Conservation (phyloP, 1,139 yeast species). For the Scheffersomyces segobiensis region DNA sequence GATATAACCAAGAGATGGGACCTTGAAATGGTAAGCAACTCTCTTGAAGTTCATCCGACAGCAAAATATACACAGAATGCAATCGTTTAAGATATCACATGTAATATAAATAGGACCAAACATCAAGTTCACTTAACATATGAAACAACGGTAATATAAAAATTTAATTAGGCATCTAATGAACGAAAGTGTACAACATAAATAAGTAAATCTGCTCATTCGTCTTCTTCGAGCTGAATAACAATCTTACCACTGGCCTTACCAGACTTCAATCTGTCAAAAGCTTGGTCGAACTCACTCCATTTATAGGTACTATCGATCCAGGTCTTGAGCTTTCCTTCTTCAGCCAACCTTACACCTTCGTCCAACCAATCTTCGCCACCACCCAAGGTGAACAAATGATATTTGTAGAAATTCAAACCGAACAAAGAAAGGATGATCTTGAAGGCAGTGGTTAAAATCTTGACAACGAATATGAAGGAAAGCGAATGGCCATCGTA, state of each 20-base stretch:
- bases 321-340: constrained; percentile 41
- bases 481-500: constrained; percentile 28
- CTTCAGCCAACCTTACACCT: constrained; percentile 40
- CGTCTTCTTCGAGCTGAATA: constrained; percentile 20
- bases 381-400: constrained; percentile 13
- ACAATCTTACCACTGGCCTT: constrained; percentile 67
- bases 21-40: constrained; percentile 35
- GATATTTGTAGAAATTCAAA: constrained; percentile 14
- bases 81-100: background rate
- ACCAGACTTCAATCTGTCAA: constrained; percentile 44
- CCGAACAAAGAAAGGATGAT: constrained; percentile 13
- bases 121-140: background rate
- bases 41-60: constrained; percentile 3
- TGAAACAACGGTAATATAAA: background rate
- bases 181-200: background rate
- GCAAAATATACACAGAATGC: background rate
- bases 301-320: constrained; percentile 57
- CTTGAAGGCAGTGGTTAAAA: constrained; percentile 8
- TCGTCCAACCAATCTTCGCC: constrained; percentile 14
- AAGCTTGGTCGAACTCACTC: constrained; percentile 50
- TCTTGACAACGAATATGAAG: constrained; percentile 5
- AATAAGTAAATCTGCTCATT: background rate
- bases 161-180: background rate
- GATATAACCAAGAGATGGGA: constrained; percentile 55
- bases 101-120: background rate